Percentiles rank a stretch among this genome's conserved stretches.
phyloP scores from a whole-genome alignment of 1,284 basidiomycete species.

The Sutorius eximius region DNA sequence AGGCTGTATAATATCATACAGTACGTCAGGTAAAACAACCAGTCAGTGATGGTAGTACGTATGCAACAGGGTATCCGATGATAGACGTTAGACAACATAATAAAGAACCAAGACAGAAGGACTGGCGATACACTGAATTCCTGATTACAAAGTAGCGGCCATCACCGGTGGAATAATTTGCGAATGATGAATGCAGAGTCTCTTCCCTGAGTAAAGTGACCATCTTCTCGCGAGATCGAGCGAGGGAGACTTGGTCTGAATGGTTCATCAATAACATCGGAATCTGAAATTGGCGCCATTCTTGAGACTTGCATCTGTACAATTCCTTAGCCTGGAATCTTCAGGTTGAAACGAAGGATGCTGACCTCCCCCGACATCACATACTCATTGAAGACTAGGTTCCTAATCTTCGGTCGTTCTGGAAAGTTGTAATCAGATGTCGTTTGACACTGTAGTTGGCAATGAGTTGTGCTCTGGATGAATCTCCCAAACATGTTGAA shows the following conservation, averaged over 20 bases:
- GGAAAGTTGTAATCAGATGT: conserved; percentile 58
- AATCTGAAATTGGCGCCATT: conserved; percentile 48
- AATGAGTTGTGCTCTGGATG: conserved; percentile 66
- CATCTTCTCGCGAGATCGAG: conserved; percentile 33
- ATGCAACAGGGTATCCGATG: conserved; percentile 40
- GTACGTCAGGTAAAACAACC: conserved; percentile 26
- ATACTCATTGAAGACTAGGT: conserved; percentile 49
- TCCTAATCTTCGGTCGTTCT: conserved; percentile 49
- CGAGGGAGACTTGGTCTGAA: conserved; percentile 35
- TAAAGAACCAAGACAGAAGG: conserved; percentile 29
- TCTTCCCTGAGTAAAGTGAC: conserved; percentile 34
- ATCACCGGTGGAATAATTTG: conserved; percentile 36
- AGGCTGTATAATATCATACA: conserved; percentile 28
- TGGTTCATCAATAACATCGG: conserved; percentile 42
- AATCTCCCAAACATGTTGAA: conserved; percentile 83
- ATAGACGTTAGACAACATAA: conserved; percentile 30
- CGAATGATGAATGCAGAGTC: conserved; percentile 36
- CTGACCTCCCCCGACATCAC: conserved; percentile 68
- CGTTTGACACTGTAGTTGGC: conserved; percentile 67
- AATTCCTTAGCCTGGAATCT: conserved; percentile 5
- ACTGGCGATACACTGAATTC: conserved; percentile 33
- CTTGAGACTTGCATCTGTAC: conserved; percentile 59
- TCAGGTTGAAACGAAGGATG: background rate
- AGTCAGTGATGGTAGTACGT: conserved; percentile 38
- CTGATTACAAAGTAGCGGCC: conserved; percentile 19